A percentile compares a stretch with the other conserved stretches of the same genome.
These are phyloP conservation scores for Fusarium algeriense DNA, from an alignment of 2,329 filamentous ascomycete species.

Conservation along the genomic window DNA sequence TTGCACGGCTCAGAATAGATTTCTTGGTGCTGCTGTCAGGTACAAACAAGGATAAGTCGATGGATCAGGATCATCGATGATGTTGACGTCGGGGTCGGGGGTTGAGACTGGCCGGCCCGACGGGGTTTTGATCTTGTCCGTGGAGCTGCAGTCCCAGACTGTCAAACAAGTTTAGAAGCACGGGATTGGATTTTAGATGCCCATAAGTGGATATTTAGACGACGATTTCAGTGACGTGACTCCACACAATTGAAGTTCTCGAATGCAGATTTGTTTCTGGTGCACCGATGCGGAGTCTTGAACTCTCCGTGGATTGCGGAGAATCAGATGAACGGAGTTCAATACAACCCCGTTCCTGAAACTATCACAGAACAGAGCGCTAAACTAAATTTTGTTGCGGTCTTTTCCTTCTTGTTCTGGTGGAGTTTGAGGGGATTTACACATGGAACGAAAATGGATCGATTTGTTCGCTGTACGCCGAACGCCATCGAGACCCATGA, in stretches of 20 bases:
- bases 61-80: not conserved
- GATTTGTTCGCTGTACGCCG: conserved; percentile 10
- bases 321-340: conserved; percentile 3
- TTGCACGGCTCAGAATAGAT: conserved; percentile 21
- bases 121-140: conserved; percentile 25
- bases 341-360: conserved; percentile 2
- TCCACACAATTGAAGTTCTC: conserved; percentile 27
- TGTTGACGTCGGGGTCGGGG: conserved; percentile 25
- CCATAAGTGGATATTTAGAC: conserved; percentile 15
- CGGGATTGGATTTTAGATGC: conserved; percentile 13
- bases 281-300: conserved; percentile 4
- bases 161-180: conserved; percentile 4
- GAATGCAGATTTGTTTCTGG: conserved; percentile 11
- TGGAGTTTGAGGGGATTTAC: conserved; percentile 4
- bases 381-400: not conserved
- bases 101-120: conserved; percentile 28
- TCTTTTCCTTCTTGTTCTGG: not conserved
- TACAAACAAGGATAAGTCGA: conserved; percentile 29
- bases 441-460: not conserved
- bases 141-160: not conserved
- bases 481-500: conserved; percentile 4
- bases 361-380: not conserved
- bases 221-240: conserved; percentile 9
- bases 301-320: conserved; percentile 23
- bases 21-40: conserved; percentile 19